These are phyloP conservation scores for Castanea sativa DNA, from an alignment of 306 rosid species.

Conservation along the genomic window DNA sequence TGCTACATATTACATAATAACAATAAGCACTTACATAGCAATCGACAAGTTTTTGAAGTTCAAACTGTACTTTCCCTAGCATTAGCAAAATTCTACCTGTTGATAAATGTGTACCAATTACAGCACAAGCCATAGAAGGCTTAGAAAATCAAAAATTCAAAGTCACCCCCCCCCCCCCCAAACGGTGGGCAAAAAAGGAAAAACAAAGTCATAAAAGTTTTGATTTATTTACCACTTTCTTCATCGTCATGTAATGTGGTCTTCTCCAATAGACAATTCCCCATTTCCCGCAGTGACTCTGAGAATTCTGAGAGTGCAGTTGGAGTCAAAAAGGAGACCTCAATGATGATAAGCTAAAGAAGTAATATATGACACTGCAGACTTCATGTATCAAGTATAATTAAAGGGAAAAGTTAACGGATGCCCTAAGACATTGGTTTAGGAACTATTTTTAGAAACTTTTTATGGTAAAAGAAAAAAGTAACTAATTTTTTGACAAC, in stretches of 20 bases:
- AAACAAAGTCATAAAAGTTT: slow-evolving; percentile 11
- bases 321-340: slow-evolving; percentile 2
- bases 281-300: slow-evolving; percentile 85
- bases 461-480: too few species aligned
- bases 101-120: slow-evolving; percentile 23
- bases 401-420: not conserved
- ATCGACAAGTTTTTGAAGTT: slow-evolving; percentile 84
- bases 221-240: slow-evolving; percentile 58
- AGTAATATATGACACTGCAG: slow-evolving; percentile 1
- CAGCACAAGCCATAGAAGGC: slow-evolving; percentile 29
- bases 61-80: slow-evolving; percentile 73
- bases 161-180: not conserved
- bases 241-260: slow-evolving; percentile 49
- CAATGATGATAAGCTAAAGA: not conserved
- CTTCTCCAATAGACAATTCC: slow-evolving; percentile 68
- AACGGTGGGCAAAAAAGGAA: not conserved
- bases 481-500: too few species aligned
- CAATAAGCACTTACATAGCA: slow-evolving; percentile 61
- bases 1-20: slow-evolving; percentile 21
- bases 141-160: slow-evolving; percentile 27
- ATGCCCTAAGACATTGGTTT: too few species aligned
- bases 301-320: slow-evolving; percentile 69
- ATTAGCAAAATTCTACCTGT: slow-evolving; percentile 70
- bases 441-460: too few species aligned
- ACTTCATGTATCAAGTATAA: not conserved